phyloP scores from a whole-genome alignment of 73 alveolate genomes.

The Paramecium biaurelia region DNA sequence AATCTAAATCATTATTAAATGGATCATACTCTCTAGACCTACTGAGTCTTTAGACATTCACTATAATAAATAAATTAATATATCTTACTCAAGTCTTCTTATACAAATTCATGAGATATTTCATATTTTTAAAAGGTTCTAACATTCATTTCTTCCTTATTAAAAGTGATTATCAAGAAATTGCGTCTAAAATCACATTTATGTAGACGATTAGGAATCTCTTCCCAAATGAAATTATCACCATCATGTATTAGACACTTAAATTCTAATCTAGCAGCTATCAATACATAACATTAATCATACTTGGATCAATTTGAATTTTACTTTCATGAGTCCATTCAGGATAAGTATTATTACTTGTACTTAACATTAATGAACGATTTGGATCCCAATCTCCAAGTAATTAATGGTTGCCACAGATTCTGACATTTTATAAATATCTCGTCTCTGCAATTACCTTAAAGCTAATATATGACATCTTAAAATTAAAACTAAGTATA shows the following conservation, averaged over 20 bases:
- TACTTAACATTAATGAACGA: not conserved
- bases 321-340: slow-evolving; percentile 25
- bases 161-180: not conserved
- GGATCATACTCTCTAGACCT: not conserved
- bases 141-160: not conserved
- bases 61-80: not conserved
- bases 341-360: not conserved
- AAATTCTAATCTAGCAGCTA: slow-evolving; percentile 14
- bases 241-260: slow-evolving; percentile 12
- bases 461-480: slow-evolving; percentile 42
- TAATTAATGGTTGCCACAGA: not conserved
- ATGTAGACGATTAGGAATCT: not conserved
- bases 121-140: slow-evolving; percentile 42
- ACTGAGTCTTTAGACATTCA: not conserved
- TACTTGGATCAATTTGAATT: not conserved
- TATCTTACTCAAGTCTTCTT: slow-evolving; percentile 13
- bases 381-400: slow-evolving; percentile 41
- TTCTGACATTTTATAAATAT: not conserved
- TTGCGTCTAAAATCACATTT: not conserved
- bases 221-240: not conserved
- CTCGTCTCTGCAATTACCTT: slow-evolving; percentile 38
- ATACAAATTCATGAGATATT: slow-evolving; percentile 12
- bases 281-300: no score
- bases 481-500: not conserved
- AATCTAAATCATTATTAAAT: not conserved